Evolutionary conservation across 2,329 filamentous ascomycete species (phyloP).

Genomic region (Cladophialophora chaetospira): DNA sequence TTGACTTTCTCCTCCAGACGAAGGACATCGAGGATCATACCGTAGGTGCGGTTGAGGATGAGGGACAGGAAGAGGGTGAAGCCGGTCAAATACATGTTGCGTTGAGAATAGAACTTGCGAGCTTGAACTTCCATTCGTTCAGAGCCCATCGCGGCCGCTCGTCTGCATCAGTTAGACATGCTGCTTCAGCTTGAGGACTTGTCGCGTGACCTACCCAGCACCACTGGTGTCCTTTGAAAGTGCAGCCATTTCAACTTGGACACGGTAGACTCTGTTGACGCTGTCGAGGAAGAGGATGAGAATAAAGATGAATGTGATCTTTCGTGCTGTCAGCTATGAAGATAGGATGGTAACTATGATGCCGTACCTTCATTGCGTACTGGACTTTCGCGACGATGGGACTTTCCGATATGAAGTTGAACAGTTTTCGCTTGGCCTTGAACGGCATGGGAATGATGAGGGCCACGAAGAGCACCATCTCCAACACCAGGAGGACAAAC

Average conservation of each 20-base stretch:
- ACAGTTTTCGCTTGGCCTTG: slow-evolving; percentile 79
- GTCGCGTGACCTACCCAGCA: slow-evolving; percentile 50
- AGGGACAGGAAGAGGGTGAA: slow-evolving; percentile 98
- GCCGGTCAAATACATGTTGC: slow-evolving; percentile 99
- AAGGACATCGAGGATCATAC: slow-evolving; percentile 91
- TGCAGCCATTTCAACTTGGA: slow-evolving; percentile 81
- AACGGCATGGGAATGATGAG: slow-evolving; percentile 81
- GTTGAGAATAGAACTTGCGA: slow-evolving; percentile 99
- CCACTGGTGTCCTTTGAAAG: slow-evolving; percentile 64
- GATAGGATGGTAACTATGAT: background rate
- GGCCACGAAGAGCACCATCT: slow-evolving; percentile 53
- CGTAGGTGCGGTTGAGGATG: slow-evolving; percentile 97
- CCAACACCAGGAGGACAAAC: slow-evolving; percentile 51
- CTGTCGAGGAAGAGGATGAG: slow-evolving; percentile 97
- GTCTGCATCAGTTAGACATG: slow-evolving; percentile 35
- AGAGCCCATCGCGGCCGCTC: slow-evolving; percentile 75
- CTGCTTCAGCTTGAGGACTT: background rate
- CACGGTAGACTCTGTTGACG: slow-evolving; percentile 92
- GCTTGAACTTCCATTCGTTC: slow-evolving; percentile 98
- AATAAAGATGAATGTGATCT: slow-evolving; percentile 98
- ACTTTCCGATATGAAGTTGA: slow-evolving; percentile 94
- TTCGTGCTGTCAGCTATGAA: slow-evolving; percentile 37
- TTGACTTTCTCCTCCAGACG: slow-evolving; percentile 91
- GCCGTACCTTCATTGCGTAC: slow-evolving; percentile 82
- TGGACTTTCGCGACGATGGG: slow-evolving; percentile 85